Base-by-base conservation (phyloP, 2,329 filamentous ascomycete genomes). In the Apiospora marii region DNA sequence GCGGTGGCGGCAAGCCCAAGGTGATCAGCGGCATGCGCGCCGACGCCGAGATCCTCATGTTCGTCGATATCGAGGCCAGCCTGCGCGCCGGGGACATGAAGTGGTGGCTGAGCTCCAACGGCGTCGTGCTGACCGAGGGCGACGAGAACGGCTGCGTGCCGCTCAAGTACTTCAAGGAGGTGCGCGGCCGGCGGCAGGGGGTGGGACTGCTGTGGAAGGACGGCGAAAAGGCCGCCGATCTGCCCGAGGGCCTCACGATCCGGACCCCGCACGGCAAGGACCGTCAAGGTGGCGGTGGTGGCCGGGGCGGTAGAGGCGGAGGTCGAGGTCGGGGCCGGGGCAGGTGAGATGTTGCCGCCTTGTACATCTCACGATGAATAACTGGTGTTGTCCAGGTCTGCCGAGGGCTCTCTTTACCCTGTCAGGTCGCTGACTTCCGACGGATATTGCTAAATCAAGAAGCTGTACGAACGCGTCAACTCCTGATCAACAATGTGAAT, bases 101-200 rank as follows among this genome's bases (percentile, higher is more conserved):
- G 78, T 97, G 95, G 89, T 97, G 93, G 91, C 81, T 90, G 74
- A 94, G 93, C 80, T 92, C 93, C 76, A 96, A 96, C 79, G 92
- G 90, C 1, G 93, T 96, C 12, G 87, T 95, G 74, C 83, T 96
- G 75, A 92, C 89, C 3, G 89, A 90, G 77, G 90, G 84, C 70
- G 84, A 83, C 73, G 89, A 83, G 67, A 83, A 90, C 5, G 93
- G 92, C 0, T 70, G 93, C 8, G 84, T 97, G 75, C 87, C 90
- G 43, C 81, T 88, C 27, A 86, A 87, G 77, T 94, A 92, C 79
- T 96, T 97, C 78, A 88, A 89, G 83, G 88, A 90, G 78, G 95
- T 96, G 1, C 88, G 89, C 75, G 92, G 90, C 0, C 83, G 92
- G 73, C 88, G 83, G 73, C 83, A 85, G 71, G 88, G 88, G 46